phyloP scores from a whole-genome alignment of 2,329 filamentous ascomycete species.

The Calonectria hongkongensis region DNA sequence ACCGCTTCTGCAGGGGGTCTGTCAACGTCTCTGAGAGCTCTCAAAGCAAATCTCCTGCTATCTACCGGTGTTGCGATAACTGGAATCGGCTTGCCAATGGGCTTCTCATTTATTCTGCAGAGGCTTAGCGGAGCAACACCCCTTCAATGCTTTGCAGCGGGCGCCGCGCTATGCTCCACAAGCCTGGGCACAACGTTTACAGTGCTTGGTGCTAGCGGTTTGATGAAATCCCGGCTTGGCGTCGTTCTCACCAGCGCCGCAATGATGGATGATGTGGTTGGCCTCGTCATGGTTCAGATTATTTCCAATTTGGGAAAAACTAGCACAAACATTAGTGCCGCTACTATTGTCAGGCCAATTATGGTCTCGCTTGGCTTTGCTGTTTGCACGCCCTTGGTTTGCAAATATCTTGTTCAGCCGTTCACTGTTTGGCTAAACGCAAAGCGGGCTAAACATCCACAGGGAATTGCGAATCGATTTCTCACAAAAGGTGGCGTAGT shows the following conservation, averaged over 20 bases:
- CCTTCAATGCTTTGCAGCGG: conserved; percentile 82
- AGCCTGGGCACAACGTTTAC: conserved; percentile 83
- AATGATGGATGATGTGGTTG: conserved; percentile 88
- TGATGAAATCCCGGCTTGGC: conserved; percentile 69
- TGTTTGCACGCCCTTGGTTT: conserved; percentile 66
- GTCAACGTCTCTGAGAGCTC: conserved; percentile 55
- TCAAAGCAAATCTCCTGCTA: conserved; percentile 77
- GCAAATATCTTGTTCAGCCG: conserved; percentile 66
- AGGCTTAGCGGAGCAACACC: conserved; percentile 69
- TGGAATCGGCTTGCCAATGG: conserved; percentile 79
- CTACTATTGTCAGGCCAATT: conserved; percentile 66
- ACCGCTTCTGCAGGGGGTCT: conserved; percentile 69
- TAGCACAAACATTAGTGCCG: conserved; percentile 51
- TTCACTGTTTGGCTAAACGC: conserved; percentile 60
- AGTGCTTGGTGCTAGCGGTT: conserved; percentile 66
- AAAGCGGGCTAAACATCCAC: conserved; percentile 50
- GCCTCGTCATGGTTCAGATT: conserved; percentile 85
- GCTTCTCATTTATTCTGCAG: conserved; percentile 77
- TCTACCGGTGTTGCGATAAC: conserved; percentile 79
- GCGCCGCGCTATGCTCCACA: conserved; percentile 84
- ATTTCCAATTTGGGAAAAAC: conserved; percentile 77
- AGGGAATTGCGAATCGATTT: not conserved
- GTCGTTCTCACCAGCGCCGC: conserved; percentile 82
- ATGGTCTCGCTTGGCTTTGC: conserved; percentile 72
- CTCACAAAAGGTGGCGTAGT: conserved; percentile 56